phyloP scores from a whole-genome alignment of 768 basidiomycete genomes.

The Tulasnella calospora region DNA sequence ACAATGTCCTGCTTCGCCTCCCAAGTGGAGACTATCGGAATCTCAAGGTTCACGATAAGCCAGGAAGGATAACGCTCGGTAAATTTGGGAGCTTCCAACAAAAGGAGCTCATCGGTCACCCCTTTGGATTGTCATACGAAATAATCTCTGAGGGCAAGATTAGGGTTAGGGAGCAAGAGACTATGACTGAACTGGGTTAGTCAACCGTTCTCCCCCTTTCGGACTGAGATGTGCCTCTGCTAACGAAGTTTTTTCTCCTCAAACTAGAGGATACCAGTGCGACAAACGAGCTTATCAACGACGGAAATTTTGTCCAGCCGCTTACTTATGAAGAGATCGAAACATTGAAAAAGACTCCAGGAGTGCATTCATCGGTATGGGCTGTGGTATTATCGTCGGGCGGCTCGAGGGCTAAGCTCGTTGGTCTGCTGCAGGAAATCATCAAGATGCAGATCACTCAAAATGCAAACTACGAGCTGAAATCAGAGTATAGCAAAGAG shows the following conservation, averaged over 20 bases:
- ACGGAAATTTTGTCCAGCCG: slow-evolving; percentile 71
- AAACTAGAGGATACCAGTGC: slow-evolving; percentile 87
- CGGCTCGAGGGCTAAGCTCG: too few relatives aligned
- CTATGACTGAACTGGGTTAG: slow-evolving; percentile 77
- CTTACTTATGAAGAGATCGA: slow-evolving; percentile 81
- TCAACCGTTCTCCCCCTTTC: not conserved
- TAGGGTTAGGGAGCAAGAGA: slow-evolving; percentile 54
- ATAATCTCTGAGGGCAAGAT: slow-evolving; percentile 63
- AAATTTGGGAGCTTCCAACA: slow-evolving; percentile 80
- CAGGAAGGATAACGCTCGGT: slow-evolving; percentile 68
- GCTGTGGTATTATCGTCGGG: not conserved
- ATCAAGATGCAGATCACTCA: slow-evolving; percentile 90
- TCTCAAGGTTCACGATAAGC: slow-evolving; percentile 63
- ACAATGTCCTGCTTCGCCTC: slow-evolving; percentile 72
- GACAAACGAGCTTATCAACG: slow-evolving; percentile 89
- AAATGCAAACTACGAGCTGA: slow-evolving; percentile 86
- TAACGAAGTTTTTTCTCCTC: slow-evolving; percentile 25
- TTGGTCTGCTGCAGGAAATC: slow-evolving; percentile 60
- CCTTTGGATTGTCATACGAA: slow-evolving; percentile 87
- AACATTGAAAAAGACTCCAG: slow-evolving; percentile 65
- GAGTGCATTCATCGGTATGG: slow-evolving; percentile 68
- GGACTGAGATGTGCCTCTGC: not conserved
- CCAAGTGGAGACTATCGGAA: slow-evolving; percentile 77
- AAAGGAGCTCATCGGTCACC: slow-evolving; percentile 71
- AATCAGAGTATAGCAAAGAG: slow-evolving; percentile 98